Conservation (phyloP, 2,329 filamentous ascomycete species). For the Neonectria coccinea region DNA sequence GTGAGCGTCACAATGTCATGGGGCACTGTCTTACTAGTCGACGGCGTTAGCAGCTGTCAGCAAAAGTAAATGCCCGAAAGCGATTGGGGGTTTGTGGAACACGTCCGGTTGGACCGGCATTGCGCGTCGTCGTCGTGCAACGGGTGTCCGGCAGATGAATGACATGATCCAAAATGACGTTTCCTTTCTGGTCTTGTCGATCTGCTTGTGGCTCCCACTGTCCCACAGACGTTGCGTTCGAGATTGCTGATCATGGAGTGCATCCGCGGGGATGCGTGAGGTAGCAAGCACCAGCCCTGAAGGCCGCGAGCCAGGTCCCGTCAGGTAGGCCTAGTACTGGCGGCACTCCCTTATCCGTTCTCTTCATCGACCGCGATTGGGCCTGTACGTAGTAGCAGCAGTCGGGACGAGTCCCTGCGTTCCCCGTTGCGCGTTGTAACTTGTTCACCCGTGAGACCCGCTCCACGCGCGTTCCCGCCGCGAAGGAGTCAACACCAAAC, state of each 20-base stretch:
- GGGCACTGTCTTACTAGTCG: slow-evolving; percentile 2
- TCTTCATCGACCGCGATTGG: slow-evolving; percentile 5
- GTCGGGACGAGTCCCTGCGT: slow-evolving; percentile 21
- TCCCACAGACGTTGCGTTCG: slow-evolving; percentile 13
- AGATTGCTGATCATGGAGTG: slow-evolving; percentile 19
- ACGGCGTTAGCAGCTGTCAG: slow-evolving; percentile 20
- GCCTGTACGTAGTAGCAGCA: neutral
- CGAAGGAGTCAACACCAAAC: slow-evolving; percentile 15
- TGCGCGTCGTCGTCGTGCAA: neutral
- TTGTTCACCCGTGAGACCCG: slow-evolving; percentile 6
- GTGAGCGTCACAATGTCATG: slow-evolving; percentile 14
- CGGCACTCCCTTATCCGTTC: slow-evolving; percentile 8
- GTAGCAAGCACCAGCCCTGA: slow-evolving; percentile 13
- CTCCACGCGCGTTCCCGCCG: slow-evolving; percentile 19
- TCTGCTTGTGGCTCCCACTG: slow-evolving; percentile 15
- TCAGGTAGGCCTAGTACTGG: neutral
- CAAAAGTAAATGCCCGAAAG: slow-evolving; percentile 22
- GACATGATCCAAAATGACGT: slow-evolving; percentile 17
- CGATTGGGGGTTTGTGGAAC: slow-evolving; percentile 15
- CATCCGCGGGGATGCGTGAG: slow-evolving; percentile 2
- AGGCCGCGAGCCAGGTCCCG: neutral
- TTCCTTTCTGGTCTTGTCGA: slow-evolving; percentile 14
- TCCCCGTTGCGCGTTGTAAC: slow-evolving; percentile 11
- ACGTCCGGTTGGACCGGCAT: slow-evolving; percentile 17
- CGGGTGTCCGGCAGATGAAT: slow-evolving; percentile 18